phyloP scores from a whole-genome alignment of 2,329 filamentous ascomycete species.

The Aspergillus fumigatus region DNA sequence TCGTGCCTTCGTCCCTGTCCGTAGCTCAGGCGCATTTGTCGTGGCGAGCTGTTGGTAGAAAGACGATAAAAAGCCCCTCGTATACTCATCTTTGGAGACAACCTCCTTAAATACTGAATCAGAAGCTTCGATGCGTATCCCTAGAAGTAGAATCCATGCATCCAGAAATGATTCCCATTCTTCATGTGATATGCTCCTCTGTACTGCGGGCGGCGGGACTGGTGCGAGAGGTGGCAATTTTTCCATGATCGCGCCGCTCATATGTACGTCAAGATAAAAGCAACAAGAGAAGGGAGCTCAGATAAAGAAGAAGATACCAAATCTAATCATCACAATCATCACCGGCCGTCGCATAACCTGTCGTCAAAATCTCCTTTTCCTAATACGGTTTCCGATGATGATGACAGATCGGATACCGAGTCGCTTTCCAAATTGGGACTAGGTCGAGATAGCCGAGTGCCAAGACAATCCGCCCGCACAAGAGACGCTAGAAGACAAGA shows the following conservation, averaged over 20 bases:
- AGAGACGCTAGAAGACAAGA: conserved; percentile 12
- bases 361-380: not conserved
- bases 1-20: conserved; percentile 35
- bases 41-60: conserved; percentile 56
- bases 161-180: conserved; percentile 77
- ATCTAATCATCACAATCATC: conserved; percentile 1
- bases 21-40: conserved; percentile 28
- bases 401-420: conserved; percentile 6
- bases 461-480: conserved; percentile 30
- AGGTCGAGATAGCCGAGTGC: conserved; percentile 39
- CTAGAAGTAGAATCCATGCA: conserved; percentile 67
- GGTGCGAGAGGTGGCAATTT: conserved; percentile 68
- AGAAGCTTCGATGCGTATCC: conserved; percentile 59
- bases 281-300: not conserved
- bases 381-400: not conserved
- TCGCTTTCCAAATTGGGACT: conserved; percentile 24
- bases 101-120: conserved; percentile 52
- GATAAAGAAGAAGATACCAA: conserved; percentile 1
- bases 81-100: conserved; percentile 54
- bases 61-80: conserved; percentile 61
- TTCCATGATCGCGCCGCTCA: conserved; percentile 40
- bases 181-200: conserved; percentile 58
- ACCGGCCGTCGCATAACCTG: not conserved
- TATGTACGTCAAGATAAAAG: not conserved
- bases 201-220: conserved; percentile 67